Conservation (phyloP, 495 filamentous ascomycete species). For the Acidiella bohemica region DNA sequence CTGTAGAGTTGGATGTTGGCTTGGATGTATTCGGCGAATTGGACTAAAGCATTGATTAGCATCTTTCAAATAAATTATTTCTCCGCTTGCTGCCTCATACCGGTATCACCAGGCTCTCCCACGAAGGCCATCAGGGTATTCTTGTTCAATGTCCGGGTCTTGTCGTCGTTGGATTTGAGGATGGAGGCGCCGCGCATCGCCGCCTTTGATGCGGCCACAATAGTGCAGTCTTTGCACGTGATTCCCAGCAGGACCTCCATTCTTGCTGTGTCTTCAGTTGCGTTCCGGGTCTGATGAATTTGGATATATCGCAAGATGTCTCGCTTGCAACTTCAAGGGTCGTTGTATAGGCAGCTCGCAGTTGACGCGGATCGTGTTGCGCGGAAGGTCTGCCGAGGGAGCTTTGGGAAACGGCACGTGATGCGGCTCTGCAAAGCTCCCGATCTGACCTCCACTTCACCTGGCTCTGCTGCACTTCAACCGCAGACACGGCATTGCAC, state of each 20-base stretch:
- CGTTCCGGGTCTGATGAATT: neutral
- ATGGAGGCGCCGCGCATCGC: conserved; percentile 94
- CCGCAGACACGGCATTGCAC: neutral
- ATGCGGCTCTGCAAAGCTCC: neutral
- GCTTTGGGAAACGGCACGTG: neutral
- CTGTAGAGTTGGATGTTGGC: conserved; percentile 95
- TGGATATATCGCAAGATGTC: neutral
- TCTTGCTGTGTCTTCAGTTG: no score
- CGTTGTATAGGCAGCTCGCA: neutral
- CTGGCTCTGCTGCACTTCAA: neutral
- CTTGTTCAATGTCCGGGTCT: conserved; percentile 79
- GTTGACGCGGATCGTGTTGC: neutral
- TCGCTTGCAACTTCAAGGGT: neutral
- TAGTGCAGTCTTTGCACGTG: conserved; percentile 96
- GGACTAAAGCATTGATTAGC: conserved; percentile 43
- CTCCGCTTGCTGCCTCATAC: no score
- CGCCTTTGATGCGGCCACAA: conserved; percentile 94
- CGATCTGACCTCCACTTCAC: neutral
- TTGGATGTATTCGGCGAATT: conserved; percentile 99
- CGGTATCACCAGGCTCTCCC: conserved; percentile 91
- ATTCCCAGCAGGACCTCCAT: conserved; percentile 98
- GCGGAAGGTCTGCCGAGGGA: neutral
- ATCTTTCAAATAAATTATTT: no score
- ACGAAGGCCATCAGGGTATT: conserved; percentile 93
- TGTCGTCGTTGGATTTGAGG: conserved; percentile 92